Evolutionary conservation across 1,139 yeast genomes (phyloP).

Genomic region (Sugiyamaella paludigena): DNA sequence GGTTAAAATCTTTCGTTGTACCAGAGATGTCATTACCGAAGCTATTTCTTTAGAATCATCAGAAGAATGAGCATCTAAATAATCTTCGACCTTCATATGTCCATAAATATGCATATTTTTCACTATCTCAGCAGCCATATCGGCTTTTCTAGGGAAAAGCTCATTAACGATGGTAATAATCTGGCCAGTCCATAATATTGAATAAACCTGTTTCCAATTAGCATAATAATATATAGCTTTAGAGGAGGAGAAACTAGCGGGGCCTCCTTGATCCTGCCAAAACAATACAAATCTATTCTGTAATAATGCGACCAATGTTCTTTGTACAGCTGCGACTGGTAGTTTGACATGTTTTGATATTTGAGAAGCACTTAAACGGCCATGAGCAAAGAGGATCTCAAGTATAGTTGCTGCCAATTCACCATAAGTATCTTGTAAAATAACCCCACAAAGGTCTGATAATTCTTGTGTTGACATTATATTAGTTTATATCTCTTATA

Average conservation of each 20-base stretch:
- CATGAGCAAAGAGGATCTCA: conserved; percentile 36
- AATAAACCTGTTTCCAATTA: conserved; percentile 61
- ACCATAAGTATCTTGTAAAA: conserved; percentile 40
- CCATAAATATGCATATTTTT: conserved; percentile 67
- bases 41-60: conserved; percentile 37
- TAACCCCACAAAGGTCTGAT: conserved; percentile 36
- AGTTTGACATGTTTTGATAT: conserved; percentile 33
- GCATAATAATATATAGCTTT: conserved; percentile 54
- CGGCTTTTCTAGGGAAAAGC: conserved; percentile 36
- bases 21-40: conserved; percentile 46
- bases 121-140: conserved; percentile 59
- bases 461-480: conserved; percentile 36
- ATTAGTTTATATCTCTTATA: neutral
- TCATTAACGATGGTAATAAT: conserved; percentile 57
- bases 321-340: conserved; percentile 35
- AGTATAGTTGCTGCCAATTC: conserved; percentile 39
- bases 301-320: conserved; percentile 41
- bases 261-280: conserved; percentile 41
- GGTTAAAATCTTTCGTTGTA: conserved; percentile 58
- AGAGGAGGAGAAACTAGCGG: conserved; percentile 15
- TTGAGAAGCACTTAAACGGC: conserved; percentile 37
- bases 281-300: conserved; percentile 42
- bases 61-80: conserved; percentile 41
- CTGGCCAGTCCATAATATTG: conserved; percentile 73
- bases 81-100: conserved; percentile 61